phyloP scores from a whole-genome alignment of 805 yeast genomes.

The Tetrapisispora fleetii region DNA sequence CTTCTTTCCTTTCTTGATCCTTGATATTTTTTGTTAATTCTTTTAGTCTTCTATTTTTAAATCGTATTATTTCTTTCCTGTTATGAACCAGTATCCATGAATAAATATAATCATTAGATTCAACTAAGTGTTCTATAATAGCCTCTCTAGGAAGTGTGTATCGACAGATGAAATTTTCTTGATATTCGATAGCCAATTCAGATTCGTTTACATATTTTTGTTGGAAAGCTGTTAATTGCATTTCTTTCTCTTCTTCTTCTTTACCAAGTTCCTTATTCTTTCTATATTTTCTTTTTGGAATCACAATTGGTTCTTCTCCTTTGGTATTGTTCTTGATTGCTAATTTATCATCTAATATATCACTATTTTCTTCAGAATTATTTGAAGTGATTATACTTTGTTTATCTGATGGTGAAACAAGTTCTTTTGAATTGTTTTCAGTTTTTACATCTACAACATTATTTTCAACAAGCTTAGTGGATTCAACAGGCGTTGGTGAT shows the following conservation, averaged over 20 bases:
- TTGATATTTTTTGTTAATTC: constrained; percentile 10
- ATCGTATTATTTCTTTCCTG: constrained; percentile 19
- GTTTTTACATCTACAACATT: background rate
- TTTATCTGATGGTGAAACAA: too few species aligned
- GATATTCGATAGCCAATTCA: constrained; percentile 73
- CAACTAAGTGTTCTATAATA: constrained; percentile 44
- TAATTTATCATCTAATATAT: background rate
- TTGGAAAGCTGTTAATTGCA: constrained; percentile 63
- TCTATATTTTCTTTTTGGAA: constrained; percentile 1
- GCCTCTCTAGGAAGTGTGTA: constrained; percentile 69
- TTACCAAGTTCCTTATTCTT: background rate
- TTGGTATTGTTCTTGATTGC: background rate
- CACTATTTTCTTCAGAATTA: background rate
- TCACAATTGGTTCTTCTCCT: background rate
- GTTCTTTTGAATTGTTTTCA: background rate
- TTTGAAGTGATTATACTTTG: background rate
- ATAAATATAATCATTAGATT: constrained; percentile 20
- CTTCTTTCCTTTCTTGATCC: constrained; percentile 13
- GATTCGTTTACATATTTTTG: constrained; percentile 61
- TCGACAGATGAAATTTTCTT: constrained; percentile 67
- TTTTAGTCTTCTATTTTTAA: constrained; percentile 13
- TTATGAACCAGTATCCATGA: constrained; percentile 30
- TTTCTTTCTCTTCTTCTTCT: constrained; percentile 34
- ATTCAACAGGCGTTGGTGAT: background rate
- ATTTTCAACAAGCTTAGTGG: too few species aligned